These are phyloP conservation scores for Rhodotorula sphaerocarpa DNA, from an alignment of 768 basidiomycete species.

Conservation along the genomic window DNA sequence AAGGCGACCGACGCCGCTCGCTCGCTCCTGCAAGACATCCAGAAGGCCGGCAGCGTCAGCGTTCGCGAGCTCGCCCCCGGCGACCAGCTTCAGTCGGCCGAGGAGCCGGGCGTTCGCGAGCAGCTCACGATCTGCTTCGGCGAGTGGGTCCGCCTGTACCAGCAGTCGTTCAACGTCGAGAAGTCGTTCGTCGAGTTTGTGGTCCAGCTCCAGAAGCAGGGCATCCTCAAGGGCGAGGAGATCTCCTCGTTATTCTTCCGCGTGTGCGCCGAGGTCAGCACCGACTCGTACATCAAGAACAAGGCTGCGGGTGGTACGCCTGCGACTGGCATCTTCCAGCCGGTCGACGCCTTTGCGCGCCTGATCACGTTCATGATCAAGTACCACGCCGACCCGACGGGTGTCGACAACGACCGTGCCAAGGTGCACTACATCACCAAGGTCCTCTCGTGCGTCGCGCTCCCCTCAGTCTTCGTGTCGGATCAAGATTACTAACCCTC, in stretches of 20 bases:
- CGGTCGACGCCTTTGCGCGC: constrained; percentile 88
- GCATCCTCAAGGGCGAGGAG: constrained; percentile 90
- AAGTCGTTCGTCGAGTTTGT: constrained; percentile 94
- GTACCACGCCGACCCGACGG: constrained; percentile 88
- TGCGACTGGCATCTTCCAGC: constrained; percentile 76
- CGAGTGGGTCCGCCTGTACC: constrained; percentile 90
- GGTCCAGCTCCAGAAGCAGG: constrained; percentile 92
- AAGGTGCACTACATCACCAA: constrained; percentile 95
- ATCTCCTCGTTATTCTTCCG: constrained; percentile 97
- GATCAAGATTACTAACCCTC: too few species aligned
- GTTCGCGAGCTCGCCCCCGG: constrained; percentile 21
- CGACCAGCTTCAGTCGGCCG: constrained; percentile 25
- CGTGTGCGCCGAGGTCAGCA: constrained; percentile 88
- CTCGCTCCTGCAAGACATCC: constrained; percentile 69
- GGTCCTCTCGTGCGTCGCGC: constrained; percentile 68
- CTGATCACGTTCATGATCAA: constrained; percentile 97
- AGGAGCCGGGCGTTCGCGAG: constrained; percentile 40
- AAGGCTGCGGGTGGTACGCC: constrained; percentile 45
- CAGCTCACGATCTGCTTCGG: constrained; percentile 43
- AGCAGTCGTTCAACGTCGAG: constrained; percentile 79
- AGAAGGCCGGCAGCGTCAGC: constrained; percentile 47
- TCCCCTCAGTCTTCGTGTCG: too few species aligned
- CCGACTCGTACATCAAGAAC: constrained; percentile 62
- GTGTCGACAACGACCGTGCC: constrained; percentile 83
- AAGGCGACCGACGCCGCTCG: constrained; percentile 71